Evolutionary conservation across 139 green algal genomes (phyloP), one percentile per base, ranked within the genome.

Genomic region (Coccomyxa sp.): DNA sequence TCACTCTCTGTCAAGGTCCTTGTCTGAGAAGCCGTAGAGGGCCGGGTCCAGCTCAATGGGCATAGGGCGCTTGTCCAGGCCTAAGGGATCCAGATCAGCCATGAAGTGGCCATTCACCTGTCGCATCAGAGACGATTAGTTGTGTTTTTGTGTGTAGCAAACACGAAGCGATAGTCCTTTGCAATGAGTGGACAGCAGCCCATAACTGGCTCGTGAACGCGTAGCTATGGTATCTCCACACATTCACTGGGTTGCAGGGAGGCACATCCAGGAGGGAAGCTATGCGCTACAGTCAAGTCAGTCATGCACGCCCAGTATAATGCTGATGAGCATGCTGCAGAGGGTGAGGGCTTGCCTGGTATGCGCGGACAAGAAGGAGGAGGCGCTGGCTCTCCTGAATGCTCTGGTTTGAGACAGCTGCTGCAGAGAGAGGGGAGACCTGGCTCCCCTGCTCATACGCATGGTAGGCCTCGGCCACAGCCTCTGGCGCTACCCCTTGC

Each of bases 331-430:
- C n/a, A n/a, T n/a, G 16, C 12, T 6, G 41, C 34, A 58, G 39
- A 54, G 27, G 69, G 35, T 29, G 8, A 9, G 24, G 29, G 8
- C 40, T 68, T 54, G 98, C 95, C 88, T 99, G 96, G 81, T 96
- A 98, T 0, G 95, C 92, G 10, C 96, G 89, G 16, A 99, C 90
- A 36, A 99, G 86, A 36, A 98, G 87, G 68, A 98, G 82, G 41
- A 99, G 83, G 7, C 92, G 89, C 92, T 98, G 96, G 69, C 81
- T 92, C 86, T 98, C 95, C 82, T 98, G 95, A 35, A 98, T 98
- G 24, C 88, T 95, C 85, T 98, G 93, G 71, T 90, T 92, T n/a
- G 91, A 95, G 6, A 98, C 69, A 8, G 91, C 86, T 14, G 91
- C 93, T 0, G 89, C 86, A 0, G 89, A 78, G 34, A 97, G 88